Evolutionary conservation across 805 yeast species (phyloP), one percentile per base, ranked within the genome.

Genomic region (Candida ovalis): DNA sequence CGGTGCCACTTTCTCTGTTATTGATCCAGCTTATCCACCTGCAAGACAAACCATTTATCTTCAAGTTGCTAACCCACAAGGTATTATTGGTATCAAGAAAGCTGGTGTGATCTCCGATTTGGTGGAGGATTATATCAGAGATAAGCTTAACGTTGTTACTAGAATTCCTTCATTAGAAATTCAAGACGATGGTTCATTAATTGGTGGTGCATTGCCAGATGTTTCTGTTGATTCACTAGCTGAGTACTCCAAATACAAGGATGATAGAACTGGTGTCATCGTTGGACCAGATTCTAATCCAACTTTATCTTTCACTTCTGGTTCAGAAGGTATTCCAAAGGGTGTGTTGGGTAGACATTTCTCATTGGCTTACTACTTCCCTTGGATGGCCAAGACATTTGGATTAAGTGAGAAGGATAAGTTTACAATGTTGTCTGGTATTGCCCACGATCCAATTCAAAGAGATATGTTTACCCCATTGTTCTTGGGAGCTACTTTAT

Each of bases 211-310:
- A 2, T 25, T 38, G 5, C 68, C 69, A 12, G 64, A 60, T 7
- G 57, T 62, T 4, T 66, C 63, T 5, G 39, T 52, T 4, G 94
- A 86, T 61, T 67, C 80, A 27, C 72, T 89, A 37, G 66, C 66
- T 0, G 65, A 69, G 1, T 80, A 74, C 52, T 71, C 72, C 45
- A 61, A 69, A 43, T 73, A 67, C 56, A 77, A 75, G 54, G 73
- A 76, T 46, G 67, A 75, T 32, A 79, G 89, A 47, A 86, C 97
- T 1, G 96, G 96, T 36, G 94, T 94, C 9, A 70, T 84, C 39
- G 98, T 94, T 33, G 99, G 99, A 1, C 99, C 99, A 2, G 99
- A 94, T 66, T 85, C 94, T 36, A 92, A 92, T 61, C 99, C 99
- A 43, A 94, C 99, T 7, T 75, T 94, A 45, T 87, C 97, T 0